These are phyloP conservation scores for Plectosphaerella plurivora DNA, from an alignment of 2,329 filamentous ascomycete species.

Conservation along the genomic window DNA sequence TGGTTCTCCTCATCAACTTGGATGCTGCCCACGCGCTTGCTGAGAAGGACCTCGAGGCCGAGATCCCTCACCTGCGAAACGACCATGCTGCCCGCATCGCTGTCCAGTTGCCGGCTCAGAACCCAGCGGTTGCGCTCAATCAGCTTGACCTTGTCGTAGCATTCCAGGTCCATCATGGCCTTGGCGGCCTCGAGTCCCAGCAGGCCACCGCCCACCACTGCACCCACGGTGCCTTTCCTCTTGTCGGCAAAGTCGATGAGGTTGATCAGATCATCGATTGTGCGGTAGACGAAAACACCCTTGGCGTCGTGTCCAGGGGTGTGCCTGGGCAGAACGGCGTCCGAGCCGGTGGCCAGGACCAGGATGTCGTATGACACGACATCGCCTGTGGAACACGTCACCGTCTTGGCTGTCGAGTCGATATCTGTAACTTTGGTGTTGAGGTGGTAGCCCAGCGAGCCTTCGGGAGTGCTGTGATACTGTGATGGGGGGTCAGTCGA, in stretches of 20 bases:
- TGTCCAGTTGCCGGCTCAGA: conserved; percentile 75
- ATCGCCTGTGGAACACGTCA: conserved; percentile 67
- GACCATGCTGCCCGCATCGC: conserved; percentile 75
- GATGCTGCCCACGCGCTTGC: conserved; percentile 70
- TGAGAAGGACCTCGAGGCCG: conserved; percentile 75
- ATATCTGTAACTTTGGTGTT: conserved; percentile 68
- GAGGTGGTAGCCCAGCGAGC: conserved; percentile 68
- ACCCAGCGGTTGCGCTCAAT: conserved; percentile 84
- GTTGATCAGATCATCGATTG: conserved; percentile 73
- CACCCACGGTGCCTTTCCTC: conserved; percentile 63
- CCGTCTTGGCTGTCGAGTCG: conserved; percentile 57
- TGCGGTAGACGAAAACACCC: conserved; percentile 86
- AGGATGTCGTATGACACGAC: conserved; percentile 73
- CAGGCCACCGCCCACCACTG: conserved; percentile 79
- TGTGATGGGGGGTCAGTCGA: conserved; percentile 21
- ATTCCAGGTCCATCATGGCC: conserved; percentile 81
- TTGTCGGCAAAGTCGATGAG: conserved; percentile 69
- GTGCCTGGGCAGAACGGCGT: conserved; percentile 67
- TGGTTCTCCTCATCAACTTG: conserved; percentile 62
- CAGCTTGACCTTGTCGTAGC: conserved; percentile 69
- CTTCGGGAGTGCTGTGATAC: conserved; percentile 64
- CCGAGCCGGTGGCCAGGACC: conserved; percentile 80
- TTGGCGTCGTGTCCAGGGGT: conserved; percentile 75
- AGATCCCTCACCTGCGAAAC: conserved; percentile 75
- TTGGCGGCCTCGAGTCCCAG: conserved; percentile 86